A percentile compares a stretch with the other conserved stretches of the same genome.
Evolutionary conservation across 139 green algal species (phyloP).

Genomic region (Chlorella vulgaris): DNA sequence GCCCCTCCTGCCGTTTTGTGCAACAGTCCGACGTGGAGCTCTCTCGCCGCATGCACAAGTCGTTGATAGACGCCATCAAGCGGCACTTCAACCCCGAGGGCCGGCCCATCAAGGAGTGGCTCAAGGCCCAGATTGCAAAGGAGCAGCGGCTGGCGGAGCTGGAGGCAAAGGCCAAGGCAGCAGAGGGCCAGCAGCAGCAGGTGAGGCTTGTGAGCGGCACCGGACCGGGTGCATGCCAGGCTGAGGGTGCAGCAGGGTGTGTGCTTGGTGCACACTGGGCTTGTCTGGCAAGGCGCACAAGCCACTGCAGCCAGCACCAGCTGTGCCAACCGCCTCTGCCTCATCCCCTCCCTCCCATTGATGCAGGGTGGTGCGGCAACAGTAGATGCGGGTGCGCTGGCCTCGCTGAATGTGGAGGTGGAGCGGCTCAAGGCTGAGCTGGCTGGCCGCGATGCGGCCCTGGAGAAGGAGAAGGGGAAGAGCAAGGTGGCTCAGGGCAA

Average conservation of each 20-base stretch:
- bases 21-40: conserved; percentile 24
- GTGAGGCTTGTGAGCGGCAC: background rate
- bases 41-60: background rate
- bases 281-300: too few relatives aligned
- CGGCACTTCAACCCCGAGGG: conserved; percentile 41
- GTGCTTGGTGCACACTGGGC: too few relatives aligned
- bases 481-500: background rate
- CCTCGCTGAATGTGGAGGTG: conserved; percentile 14
- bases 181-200: background rate
- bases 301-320: too few relatives aligned
- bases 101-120: conserved; percentile 20
- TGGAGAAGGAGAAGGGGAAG: conserved; percentile 1
- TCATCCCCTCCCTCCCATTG: too few relatives aligned
- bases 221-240: too few relatives aligned
- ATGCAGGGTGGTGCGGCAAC: background rate
- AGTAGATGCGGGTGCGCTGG: background rate
- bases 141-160: conserved; percentile 37
- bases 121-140: conserved; percentile 23
- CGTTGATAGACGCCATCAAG: conserved; percentile 1
- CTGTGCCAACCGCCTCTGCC: too few relatives aligned
- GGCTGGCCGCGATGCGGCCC: background rate
- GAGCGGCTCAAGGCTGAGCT: conserved; percentile 28
- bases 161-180: conserved; percentile 20
- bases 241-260: too few relatives aligned
- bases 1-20: background rate